Evolutionary conservation across 208 protist species (phyloP).

Genomic region (Leishmania guyanensis): DNA sequence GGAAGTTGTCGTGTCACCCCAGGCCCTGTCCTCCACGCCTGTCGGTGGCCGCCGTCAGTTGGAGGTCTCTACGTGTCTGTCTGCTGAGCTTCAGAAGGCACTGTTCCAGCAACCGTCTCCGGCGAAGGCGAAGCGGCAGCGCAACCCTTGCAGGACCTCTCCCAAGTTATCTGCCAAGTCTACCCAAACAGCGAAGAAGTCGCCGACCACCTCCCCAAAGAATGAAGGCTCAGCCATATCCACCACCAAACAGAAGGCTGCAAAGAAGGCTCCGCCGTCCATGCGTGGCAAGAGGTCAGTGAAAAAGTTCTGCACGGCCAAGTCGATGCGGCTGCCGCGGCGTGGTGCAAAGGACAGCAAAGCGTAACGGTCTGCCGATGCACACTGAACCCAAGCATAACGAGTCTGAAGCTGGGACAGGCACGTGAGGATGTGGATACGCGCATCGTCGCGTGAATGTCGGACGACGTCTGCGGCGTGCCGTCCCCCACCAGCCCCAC

Average conservation of each 20-base stretch:
- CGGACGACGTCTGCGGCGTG: neutral
- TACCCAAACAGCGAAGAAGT: neutral
- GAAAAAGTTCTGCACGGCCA: conserved; percentile 31
- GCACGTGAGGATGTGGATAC: neutral
- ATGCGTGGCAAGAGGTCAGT: neutral
- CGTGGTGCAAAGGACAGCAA: neutral
- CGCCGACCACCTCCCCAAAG: neutral
- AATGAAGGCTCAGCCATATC: neutral
- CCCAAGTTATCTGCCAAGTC: conserved; percentile 1
- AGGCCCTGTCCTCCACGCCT: neutral
- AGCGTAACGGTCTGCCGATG: neutral
- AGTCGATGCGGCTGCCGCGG: conserved; percentile 16
- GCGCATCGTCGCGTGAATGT: neutral
- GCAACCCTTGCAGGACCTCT: neutral
- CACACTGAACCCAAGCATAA: neutral
- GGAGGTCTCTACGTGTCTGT: conserved; percentile 31
- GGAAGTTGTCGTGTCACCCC: neutral
- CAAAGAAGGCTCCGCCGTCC: neutral
- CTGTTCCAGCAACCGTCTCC: conserved; percentile 14
- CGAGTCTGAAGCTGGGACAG: neutral
- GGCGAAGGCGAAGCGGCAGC: neutral
- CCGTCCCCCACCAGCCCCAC: neutral
- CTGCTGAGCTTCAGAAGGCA: conserved; percentile 30
- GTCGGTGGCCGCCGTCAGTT: conserved; percentile 1
- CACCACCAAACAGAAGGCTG: neutral